phyloP scores from a whole-genome alignment of 2,329 filamentous ascomycete species.

The Colletotrichum sp. region DNA sequence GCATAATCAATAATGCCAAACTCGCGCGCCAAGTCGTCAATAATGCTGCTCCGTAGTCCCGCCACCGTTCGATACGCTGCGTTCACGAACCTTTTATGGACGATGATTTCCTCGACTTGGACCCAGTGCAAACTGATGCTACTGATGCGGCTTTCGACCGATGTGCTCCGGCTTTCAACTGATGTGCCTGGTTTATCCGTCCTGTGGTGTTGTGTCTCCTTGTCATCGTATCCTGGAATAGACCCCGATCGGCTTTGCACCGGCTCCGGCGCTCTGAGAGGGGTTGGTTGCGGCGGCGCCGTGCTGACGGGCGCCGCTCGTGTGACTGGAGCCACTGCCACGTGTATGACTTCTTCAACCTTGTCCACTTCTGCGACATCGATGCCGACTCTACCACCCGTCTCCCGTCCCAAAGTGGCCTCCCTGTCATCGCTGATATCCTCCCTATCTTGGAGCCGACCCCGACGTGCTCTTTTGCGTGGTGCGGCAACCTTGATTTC shows the following conservation, averaged over 20 bases:
- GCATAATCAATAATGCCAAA: neutral
- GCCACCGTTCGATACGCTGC: accelerated
- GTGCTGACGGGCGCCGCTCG: neutral
- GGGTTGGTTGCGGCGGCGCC: accelerated
- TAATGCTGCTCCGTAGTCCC: accelerated
- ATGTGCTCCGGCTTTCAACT: accelerated
- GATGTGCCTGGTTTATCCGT: neutral
- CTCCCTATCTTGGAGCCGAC: neutral
- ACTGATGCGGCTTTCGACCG: neutral
- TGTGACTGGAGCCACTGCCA: neutral
- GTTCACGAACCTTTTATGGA: neutral
- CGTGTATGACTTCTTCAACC: neutral
- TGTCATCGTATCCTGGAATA: neutral
- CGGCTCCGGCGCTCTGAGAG: accelerated
- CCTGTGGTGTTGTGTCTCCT: accelerated
- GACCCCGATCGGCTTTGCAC: accelerated
- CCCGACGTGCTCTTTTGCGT: neutral
- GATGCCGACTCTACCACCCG: no score
- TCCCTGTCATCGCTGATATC: neutral
- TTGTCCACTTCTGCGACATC: neutral
- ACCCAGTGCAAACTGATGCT: neutral
- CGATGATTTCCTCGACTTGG: neutral
- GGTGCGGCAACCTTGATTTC: accelerated
- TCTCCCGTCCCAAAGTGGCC: neutral
- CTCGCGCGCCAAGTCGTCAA: accelerated